Base-by-base conservation (phyloP, 768 basidiomycete genomes). In the Xerocomellus dryophilus region DNA sequence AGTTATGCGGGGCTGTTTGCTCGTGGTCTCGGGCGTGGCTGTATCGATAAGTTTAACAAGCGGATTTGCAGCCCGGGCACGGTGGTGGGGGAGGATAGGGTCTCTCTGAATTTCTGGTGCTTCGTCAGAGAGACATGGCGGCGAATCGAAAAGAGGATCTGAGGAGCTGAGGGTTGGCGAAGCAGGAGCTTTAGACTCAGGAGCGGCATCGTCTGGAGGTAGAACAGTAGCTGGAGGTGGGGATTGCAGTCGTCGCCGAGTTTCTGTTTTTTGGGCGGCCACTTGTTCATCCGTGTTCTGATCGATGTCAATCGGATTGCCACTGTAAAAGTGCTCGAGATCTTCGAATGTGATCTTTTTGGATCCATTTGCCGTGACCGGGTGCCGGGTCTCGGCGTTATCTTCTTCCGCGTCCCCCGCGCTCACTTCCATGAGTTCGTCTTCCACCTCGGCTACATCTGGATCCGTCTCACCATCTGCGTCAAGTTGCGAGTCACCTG, bases 11-110 rank as follows among this genome's bases (percentile, higher is more conserved):
- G 73, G 69, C 15, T 73, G 73, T 50, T 73, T 56, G 57, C 43
- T 35, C 32, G 56, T 51, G 5, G 46, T 42, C 18, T 73, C 57
- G 12, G 63, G 53, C 1, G 50, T 51, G 7, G 75, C 66, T 27
- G 64, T 40, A 47, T 85, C 81, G 5, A 77, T 67, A 54, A 81
- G 65, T 59, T 81, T 81, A 18, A 86, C 77, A 5, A 74, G 73
- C 15, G 86, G 82, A 23, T 84, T 81, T 17, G 75, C 73, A 14
- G 68, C 71, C 41, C 82, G 78, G 1, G 66, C 70, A 50, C 78
- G 78, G 64, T 84, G 84, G 7, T 58, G 57, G 21, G 73, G 73
- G 5, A 70, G 42, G 5, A 21, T 25, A 3, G 54, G 8, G 1
- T 46, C 58, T 15, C 20, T 49, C 15, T 56, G 55, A 43, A 4